Percentiles rank a stretch among this genome's conserved stretches.
These are phyloP conservation scores for Aspergillus baeticus DNA, from an alignment of 495 filamentous ascomycete species.

Conservation along the genomic window DNA sequence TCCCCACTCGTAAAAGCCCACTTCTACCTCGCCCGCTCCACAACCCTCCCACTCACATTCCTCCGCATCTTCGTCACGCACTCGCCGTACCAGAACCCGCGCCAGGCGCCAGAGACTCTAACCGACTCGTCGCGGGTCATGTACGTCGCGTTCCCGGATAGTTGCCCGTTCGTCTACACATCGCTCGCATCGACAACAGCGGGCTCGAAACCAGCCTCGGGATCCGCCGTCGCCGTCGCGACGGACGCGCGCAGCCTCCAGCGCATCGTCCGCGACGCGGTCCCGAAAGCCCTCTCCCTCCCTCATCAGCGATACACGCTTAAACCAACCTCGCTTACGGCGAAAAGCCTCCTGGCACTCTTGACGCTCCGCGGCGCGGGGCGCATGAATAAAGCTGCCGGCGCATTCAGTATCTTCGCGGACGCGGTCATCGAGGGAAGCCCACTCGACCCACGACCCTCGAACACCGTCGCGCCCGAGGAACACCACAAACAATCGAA, in stretches of 20 bases:
- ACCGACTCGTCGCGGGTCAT: slow-evolving; percentile 61
- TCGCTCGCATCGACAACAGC: slow-evolving; percentile 51
- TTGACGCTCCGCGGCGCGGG: slow-evolving; percentile 64
- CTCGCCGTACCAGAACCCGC: slow-evolving; percentile 65
- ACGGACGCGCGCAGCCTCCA: slow-evolving; percentile 63
- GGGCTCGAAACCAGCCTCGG: slow-evolving; percentile 23
- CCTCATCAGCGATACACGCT: slow-evolving; percentile 67
- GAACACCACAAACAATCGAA: slow-evolving; percentile 31
- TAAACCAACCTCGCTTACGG: slow-evolving; percentile 61
- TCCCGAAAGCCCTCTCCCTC: slow-evolving; percentile 74
- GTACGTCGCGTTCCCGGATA: slow-evolving; percentile 77
- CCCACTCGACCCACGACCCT: slow-evolving; percentile 53
- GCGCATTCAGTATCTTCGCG: slow-evolving; percentile 77
- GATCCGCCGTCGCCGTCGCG: slow-evolving; percentile 32
- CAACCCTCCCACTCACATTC: slow-evolving; percentile 62
- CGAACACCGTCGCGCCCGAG: slow-evolving; percentile 41
- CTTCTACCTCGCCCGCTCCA: slow-evolving; percentile 68
- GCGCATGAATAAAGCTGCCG: slow-evolving; percentile 63
- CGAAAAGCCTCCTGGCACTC: slow-evolving; percentile 66
- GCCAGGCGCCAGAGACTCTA: slow-evolving; percentile 36
- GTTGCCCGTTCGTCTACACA: slow-evolving; percentile 70
- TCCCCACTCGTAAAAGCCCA: slow-evolving; percentile 76
- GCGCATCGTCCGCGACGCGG: slow-evolving; percentile 66
- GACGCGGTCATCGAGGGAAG: slow-evolving; percentile 58
- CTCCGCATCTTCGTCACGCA: slow-evolving; percentile 74